Evolutionary conservation across 1,284 basidiomycete genomes (phyloP), one percentile per base, ranked within the genome.

Genomic region (Ceratobasidium sp.): DNA sequence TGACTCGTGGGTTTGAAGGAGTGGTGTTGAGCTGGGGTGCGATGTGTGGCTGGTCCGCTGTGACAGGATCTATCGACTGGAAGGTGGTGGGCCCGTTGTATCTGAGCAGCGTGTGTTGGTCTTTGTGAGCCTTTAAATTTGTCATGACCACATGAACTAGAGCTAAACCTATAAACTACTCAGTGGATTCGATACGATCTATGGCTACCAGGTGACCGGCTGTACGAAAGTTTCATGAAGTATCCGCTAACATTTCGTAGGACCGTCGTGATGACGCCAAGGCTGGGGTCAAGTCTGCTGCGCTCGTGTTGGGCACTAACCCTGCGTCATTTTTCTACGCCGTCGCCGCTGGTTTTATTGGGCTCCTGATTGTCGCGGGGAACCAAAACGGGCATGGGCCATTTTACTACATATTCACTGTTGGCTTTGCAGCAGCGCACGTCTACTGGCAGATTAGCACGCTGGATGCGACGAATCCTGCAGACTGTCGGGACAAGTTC

Each of bases 101-200:
- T 32, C 14, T 57, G 10, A 67, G 36, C 18, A 67, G 81, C 81
- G 73, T 76, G 77, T 8, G 78, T 48, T 53, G 48, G 62, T 45
- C 48, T 23, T 65, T 65, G 79, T 34, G 77, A 76, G 23, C 77
- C 79, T 65, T n/a, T n/a, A n/a, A 87, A 86, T 73, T 91, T 89
- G 81, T 30, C 30, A 23, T 53, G 21, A 57, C 45, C 9, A 41
- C 9, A 18, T 45, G 9, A n/a, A 18, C 6, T 34, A 26, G n/a
- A 16, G 45, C 65, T 53, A 69, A 64, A 43, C 16, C 12, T 91
- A 89, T 1, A 14, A 39, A 86, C 92, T 30, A 18, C 21, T n/a
- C n/a, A 41, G 62, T 82, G 81, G 89, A 26, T 91, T 91, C 77
- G 89, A 89, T 76, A 88, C 87, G 0, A 86, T 88, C 65, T 89